These are phyloP conservation scores for Entelexis sorbosivorans DNA, from an alignment of 1,139 yeast genomes.

Conservation along the genomic window DNA sequence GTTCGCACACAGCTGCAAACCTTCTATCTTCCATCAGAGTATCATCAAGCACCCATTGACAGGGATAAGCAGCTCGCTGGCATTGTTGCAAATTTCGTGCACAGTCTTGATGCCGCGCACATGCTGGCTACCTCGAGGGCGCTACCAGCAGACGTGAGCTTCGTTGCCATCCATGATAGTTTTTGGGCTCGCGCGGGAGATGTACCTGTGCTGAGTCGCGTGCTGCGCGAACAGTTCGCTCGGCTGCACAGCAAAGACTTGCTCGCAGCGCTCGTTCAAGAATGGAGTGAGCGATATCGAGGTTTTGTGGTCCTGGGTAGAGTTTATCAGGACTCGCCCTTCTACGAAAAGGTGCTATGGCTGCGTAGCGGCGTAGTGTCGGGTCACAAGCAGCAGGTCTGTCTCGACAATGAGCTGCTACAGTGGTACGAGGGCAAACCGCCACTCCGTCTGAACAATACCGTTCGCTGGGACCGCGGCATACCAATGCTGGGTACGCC, in stretches of 20 bases:
- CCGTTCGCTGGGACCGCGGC: conserved; percentile 5
- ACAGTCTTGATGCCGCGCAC: conserved; percentile 88
- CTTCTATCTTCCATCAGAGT: conserved; percentile 66
- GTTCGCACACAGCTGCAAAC: conserved; percentile 69
- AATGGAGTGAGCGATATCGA: conserved; percentile 62
- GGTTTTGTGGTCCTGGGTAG: conserved; percentile 45
- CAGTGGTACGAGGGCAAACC: conserved; percentile 3
- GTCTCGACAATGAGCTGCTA: conserved; percentile 4
- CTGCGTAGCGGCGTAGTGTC: conserved; percentile 9
- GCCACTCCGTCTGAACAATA: neutral
- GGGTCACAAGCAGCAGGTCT: neutral
- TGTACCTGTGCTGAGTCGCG: conserved; percentile 51
- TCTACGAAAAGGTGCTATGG: conserved; percentile 10
- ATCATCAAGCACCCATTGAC: conserved; percentile 60
- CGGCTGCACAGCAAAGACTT: conserved; percentile 56
- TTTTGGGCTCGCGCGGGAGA: conserved; percentile 92
- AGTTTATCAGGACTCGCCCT: conserved; percentile 22
- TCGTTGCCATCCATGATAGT: conserved; percentile 93
- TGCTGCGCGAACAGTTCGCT: conserved; percentile 65
- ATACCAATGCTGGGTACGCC: conserved; percentile 15
- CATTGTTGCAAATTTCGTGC: conserved; percentile 86
- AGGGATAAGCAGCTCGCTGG: conserved; percentile 74
- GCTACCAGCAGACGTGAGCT: conserved; percentile 47
- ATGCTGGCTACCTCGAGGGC: conserved; percentile 86
- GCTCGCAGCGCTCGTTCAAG: conserved; percentile 54